Evolutionary conservation across 2,329 filamentous ascomycete genomes (phyloP).

Genomic region (Botrytis aclada): DNA sequence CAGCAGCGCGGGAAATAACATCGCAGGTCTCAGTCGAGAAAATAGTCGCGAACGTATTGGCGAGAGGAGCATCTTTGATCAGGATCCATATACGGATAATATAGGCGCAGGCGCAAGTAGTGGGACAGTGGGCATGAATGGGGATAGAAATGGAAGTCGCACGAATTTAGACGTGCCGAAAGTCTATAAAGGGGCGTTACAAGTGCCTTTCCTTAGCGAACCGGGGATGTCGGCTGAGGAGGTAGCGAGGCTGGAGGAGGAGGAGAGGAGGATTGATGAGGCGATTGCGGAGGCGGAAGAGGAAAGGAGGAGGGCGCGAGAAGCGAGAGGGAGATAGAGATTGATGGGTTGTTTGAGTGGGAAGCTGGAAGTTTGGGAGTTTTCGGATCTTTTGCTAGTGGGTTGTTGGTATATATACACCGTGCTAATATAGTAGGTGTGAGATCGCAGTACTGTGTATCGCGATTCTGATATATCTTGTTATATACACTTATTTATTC

Average conservation of each 20-base stretch:
- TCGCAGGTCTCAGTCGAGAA: neutral
- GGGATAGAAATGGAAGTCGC: neutral
- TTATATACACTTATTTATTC: neutral
- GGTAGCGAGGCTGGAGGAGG: conserved; percentile 32
- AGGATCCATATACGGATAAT: conserved; percentile 8
- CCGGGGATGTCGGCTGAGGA: conserved; percentile 33
- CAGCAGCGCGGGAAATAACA: neutral
- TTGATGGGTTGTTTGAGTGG: neutral
- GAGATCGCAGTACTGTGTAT: neutral
- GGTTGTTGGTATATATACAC: neutral
- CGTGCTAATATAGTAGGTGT: neutral
- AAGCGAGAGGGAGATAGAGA: neutral
- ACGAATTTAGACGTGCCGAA: neutral
- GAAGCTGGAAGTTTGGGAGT: neutral
- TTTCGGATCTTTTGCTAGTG: neutral
- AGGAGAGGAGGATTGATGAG: conserved; percentile 36
- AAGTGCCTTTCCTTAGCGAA: conserved; percentile 26
- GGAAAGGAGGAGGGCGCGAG: conserved; percentile 19
- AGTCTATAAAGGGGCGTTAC: neutral
- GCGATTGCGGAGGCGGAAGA: conserved; percentile 35
- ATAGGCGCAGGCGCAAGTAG: neutral
- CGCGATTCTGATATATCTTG: neutral
- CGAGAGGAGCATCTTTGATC: neutral
- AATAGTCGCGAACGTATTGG: neutral
- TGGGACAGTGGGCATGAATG: too few relatives aligned